A percentile compares a stretch with the other conserved stretches of the same genome.
Evolutionary conservation across 202 grass and related monocot genomes (phyloP).

Genomic region (Musa balbisiana): DNA sequence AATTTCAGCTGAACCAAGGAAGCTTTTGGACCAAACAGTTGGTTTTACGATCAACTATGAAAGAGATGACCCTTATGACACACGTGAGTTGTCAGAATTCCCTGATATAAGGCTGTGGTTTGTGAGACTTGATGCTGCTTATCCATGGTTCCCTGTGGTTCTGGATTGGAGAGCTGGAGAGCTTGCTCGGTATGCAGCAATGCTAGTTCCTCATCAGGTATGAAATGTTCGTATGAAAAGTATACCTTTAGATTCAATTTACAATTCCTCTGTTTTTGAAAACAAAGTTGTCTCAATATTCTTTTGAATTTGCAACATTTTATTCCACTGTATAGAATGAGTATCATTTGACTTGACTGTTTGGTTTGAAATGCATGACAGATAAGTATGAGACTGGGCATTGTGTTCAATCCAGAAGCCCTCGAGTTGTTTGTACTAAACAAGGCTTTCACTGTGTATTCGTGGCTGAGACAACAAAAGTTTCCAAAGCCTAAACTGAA

Average conservation of each 20-base stretch:
- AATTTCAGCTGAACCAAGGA: constrained; percentile 43
- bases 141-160: constrained; percentile 86
- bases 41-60: constrained; percentile 85
- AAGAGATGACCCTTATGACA: constrained; percentile 69
- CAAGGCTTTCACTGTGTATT: constrained; percentile 57
- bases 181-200: constrained; percentile 76
- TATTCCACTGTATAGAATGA: neutral
- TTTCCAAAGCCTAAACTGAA: constrained; percentile 71
- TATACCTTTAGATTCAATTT: no score
- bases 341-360: neutral
- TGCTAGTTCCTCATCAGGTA: constrained; percentile 96
- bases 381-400: constrained; percentile 69
- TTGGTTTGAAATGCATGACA: constrained; percentile 18
- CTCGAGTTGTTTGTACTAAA: constrained; percentile 84
- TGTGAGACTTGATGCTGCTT: constrained; percentile 69
- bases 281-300: neutral
- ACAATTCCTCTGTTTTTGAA: neutral
- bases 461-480: constrained; percentile 65
- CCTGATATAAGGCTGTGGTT: constrained; percentile 86
- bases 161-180: constrained; percentile 94
- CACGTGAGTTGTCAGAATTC: constrained; percentile 60
- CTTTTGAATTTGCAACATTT: neutral
- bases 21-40: constrained; percentile 54
- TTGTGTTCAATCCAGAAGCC: constrained; percentile 85
- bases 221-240: no score